These are phyloP conservation scores for Gardenia jasminoides DNA, from an alignment of 257 asterid species.

Conservation along the genomic window DNA sequence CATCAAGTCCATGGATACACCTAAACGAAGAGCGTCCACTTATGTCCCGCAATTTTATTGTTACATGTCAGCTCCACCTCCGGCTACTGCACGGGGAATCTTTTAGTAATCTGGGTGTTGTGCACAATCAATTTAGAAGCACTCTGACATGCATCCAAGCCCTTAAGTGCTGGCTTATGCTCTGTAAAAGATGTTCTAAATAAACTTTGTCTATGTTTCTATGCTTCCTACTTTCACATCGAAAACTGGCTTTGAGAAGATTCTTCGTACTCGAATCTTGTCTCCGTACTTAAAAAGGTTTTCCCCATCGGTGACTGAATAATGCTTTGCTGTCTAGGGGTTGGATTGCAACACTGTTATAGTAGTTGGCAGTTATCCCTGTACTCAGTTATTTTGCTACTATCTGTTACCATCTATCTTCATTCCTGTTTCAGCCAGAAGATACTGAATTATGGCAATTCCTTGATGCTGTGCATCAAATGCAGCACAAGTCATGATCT, in stretches of 20 bases:
- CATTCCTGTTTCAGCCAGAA: neutral
- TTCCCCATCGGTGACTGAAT: neutral
- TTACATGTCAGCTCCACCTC: conserved; percentile 26
- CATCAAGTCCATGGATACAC: conserved; percentile 23
- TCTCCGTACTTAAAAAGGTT: neutral
- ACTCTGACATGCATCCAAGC: too few relatives aligned
- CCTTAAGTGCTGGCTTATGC: neutral
- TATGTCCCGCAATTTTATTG: conserved; percentile 28
- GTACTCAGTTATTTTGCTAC: neutral
- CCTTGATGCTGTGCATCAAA: neutral
- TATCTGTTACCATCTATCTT: too few relatives aligned
- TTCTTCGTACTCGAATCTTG: neutral
- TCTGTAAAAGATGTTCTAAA: neutral
- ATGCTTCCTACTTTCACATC: neutral
- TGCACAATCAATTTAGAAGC: neutral
- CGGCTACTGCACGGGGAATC: conserved; percentile 21
- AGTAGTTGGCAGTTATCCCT: too few relatives aligned
- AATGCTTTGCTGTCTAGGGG: too few relatives aligned
- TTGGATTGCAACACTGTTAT: too few relatives aligned
- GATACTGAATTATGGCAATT: neutral
- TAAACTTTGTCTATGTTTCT: neutral
- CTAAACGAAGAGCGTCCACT: conserved; percentile 24
- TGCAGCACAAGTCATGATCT: neutral
- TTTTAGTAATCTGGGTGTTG: conserved; percentile 9
- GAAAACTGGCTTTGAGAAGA: neutral